Evolutionary conservation across 768 basidiomycete genomes (phyloP).

Genomic region (Mrakia gelida): DNA sequence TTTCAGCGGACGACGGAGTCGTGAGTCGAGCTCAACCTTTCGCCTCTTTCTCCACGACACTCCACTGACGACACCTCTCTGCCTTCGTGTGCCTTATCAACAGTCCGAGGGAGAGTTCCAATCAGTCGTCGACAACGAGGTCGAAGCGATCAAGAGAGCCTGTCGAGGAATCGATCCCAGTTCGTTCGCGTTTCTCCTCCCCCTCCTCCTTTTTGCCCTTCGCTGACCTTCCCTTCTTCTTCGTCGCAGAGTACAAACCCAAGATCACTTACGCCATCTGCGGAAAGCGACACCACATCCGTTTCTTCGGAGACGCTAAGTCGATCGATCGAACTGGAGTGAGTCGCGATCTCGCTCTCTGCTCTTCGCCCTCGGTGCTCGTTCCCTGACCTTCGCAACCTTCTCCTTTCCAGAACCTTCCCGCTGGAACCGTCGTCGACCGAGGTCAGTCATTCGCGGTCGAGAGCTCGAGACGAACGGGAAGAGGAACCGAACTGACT

Average conservation of each 20-base stretch:
- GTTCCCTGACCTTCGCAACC: neutral
- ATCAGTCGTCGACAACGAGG: constrained; percentile 41
- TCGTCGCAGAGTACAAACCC: constrained; percentile 38
- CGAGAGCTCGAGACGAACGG: too few species aligned
- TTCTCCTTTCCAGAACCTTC: constrained; percentile 3
- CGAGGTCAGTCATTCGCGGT: neutral
- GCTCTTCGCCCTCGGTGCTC: neutral
- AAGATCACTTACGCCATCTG: constrained; percentile 43
- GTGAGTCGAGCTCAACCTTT: neutral
- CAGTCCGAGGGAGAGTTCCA: constrained; percentile 44
- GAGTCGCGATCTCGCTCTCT: neutral
- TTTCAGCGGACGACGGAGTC: neutral
- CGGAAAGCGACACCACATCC: constrained; percentile 37
- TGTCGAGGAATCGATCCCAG: constrained; percentile 35
- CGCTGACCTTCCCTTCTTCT: neutral
- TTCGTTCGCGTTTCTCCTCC: neutral
- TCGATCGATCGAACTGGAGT: constrained; percentile 1
- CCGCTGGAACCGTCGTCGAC: constrained; percentile 17
- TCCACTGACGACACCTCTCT: neutral
- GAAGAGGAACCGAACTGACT: neutral
- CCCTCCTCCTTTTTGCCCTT: neutral
- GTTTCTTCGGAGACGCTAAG: neutral
- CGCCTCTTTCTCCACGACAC: neutral
- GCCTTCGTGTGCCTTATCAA: constrained; percentile 18
- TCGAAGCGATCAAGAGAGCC: constrained; percentile 40